phyloP scores from a whole-genome alignment of 805 yeast species.

The Millerago galiae region DNA sequence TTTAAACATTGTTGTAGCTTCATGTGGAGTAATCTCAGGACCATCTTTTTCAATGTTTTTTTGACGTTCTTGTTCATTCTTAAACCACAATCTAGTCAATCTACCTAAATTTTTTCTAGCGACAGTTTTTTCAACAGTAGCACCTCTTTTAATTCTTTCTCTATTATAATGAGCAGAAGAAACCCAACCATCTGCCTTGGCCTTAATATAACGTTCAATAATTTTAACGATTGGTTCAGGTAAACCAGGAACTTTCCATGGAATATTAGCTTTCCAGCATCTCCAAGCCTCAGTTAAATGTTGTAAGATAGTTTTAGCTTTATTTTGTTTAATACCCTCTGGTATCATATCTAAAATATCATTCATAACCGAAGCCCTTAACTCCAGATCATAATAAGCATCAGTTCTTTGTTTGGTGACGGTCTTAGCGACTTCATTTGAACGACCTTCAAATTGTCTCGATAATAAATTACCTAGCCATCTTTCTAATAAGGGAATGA shows the following conservation, averaged over 20 bases:
- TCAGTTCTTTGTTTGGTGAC: slow-evolving; percentile 94
- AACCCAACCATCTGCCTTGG: slow-evolving; percentile 96
- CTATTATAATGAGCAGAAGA: slow-evolving; percentile 90
- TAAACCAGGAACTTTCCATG: slow-evolving; percentile 96
- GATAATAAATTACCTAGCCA: slow-evolving; percentile 91
- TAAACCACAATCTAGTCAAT: slow-evolving; percentile 85
- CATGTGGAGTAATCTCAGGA: slow-evolving; percentile 78
- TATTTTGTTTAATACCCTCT: slow-evolving; percentile 82
- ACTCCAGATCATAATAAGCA: slow-evolving; percentile 88
- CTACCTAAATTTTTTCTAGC: slow-evolving; percentile 92
- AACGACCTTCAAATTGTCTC: slow-evolving; percentile 94
- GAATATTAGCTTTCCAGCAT: slow-evolving; percentile 98
- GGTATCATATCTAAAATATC: slow-evolving; percentile 97
- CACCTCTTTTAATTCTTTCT: slow-evolving; percentile 83
- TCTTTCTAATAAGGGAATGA: slow-evolving; percentile 83
- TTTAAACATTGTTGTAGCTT: slow-evolving; percentile 81
- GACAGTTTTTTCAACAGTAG: slow-evolving; percentile 88
- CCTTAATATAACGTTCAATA: slow-evolving; percentile 83
- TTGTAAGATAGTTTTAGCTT: slow-evolving; percentile 81
- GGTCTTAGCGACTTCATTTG: slow-evolving; percentile 88
- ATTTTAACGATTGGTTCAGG: slow-evolving; percentile 86
- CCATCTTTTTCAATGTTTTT: slow-evolving; percentile 74
- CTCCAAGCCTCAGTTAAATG: slow-evolving; percentile 98
- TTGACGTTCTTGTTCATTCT: slow-evolving; percentile 88
- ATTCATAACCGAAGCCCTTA: slow-evolving; percentile 90